Percentiles rank a stretch among this genome's conserved stretches.
These are phyloP conservation scores for Apiotrichum montevideense DNA, from an alignment of 1,284 basidiomycete genomes.

Conservation along the genomic window DNA sequence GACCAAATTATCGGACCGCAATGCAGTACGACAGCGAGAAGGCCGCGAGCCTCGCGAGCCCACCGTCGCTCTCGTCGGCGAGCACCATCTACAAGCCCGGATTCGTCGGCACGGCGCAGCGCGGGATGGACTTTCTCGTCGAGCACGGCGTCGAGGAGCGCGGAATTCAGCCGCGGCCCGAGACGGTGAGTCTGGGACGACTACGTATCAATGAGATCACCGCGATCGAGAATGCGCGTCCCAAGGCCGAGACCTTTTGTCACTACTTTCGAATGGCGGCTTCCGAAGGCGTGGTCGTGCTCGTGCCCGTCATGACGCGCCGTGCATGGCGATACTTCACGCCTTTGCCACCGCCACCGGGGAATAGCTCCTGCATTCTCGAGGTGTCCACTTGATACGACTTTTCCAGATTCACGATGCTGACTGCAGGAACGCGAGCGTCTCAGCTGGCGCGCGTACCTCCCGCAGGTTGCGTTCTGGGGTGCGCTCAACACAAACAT, in stretches of 20 bases:
- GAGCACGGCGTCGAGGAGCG: slow-evolving; percentile 43
- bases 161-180: slow-evolving; percentile 40
- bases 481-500: slow-evolving; percentile 44
- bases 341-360: too few species aligned
- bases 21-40: not conserved
- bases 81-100: not conserved
- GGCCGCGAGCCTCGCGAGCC: not conserved
- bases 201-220: not conserved
- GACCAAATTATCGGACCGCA: too few species aligned
- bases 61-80: not conserved
- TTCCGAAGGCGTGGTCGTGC: too few species aligned
- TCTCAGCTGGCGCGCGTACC: slow-evolving; percentile 24
- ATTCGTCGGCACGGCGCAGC: not conserved
- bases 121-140: slow-evolving; percentile 33
- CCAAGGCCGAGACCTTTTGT: too few species aligned
- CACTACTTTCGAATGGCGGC: too few species aligned
- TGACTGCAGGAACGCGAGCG: slow-evolving; percentile 10
- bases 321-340: too few species aligned
- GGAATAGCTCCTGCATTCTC: too few species aligned
- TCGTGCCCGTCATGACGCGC: too few species aligned
- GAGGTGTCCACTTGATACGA: not conserved
- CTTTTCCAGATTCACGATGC: too few species aligned
- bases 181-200: slow-evolving; percentile 25
- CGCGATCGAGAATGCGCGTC: too few species aligned
- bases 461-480: slow-evolving; percentile 42